A percentile compares a stretch with the other conserved stretches of the same genome.
phyloP scores from a whole-genome alignment of 2,329 filamentous ascomycete genomes.

The Botrytis squamosa region DNA sequence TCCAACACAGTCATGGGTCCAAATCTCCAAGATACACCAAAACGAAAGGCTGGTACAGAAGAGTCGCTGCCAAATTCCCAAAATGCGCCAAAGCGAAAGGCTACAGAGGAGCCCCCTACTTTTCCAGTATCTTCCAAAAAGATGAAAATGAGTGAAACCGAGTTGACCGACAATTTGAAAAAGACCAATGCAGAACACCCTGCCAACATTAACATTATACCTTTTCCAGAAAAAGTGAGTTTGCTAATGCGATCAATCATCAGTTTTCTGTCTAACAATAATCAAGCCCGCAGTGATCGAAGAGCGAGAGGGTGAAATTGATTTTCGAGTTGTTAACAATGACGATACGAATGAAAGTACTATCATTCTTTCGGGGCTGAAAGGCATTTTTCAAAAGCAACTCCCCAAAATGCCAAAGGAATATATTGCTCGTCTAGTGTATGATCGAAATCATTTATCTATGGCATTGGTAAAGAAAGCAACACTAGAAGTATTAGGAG shows the following conservation, averaged over 20 bases:
- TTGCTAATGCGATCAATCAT: not conserved
- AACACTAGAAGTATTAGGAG: constrained; percentile 90
- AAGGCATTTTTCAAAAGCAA: constrained; percentile 98
- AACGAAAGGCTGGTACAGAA: not conserved
- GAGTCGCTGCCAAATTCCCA: not conserved
- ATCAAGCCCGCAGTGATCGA: constrained; percentile 80
- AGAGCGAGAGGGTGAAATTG: constrained; percentile 90
- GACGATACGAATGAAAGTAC: constrained; percentile 83
- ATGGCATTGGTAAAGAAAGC: constrained; percentile 93
- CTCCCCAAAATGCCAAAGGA: constrained; percentile 99
- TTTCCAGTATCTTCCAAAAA: constrained; percentile 64
- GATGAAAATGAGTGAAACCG: constrained; percentile 51
- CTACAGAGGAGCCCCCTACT: constrained; percentile 59
- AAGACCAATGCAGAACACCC: constrained; percentile 48
- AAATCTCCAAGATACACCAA: not conserved
- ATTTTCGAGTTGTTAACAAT: constrained; percentile 98
- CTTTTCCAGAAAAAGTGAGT: constrained; percentile 82
- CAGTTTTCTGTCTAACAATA: constrained; percentile 5
- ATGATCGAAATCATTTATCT: constrained; percentile 92
- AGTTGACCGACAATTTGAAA: constrained; percentile 45
- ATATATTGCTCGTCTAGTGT: constrained; percentile 95
- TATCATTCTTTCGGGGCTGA: constrained; percentile 92
- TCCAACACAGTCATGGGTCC: not conserved
- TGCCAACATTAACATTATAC: constrained; percentile 67
- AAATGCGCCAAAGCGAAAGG: constrained; percentile 63